Base-by-base conservation (phyloP, 192 early-diverging fungal species). In the Linnemannia elongata region DNA sequence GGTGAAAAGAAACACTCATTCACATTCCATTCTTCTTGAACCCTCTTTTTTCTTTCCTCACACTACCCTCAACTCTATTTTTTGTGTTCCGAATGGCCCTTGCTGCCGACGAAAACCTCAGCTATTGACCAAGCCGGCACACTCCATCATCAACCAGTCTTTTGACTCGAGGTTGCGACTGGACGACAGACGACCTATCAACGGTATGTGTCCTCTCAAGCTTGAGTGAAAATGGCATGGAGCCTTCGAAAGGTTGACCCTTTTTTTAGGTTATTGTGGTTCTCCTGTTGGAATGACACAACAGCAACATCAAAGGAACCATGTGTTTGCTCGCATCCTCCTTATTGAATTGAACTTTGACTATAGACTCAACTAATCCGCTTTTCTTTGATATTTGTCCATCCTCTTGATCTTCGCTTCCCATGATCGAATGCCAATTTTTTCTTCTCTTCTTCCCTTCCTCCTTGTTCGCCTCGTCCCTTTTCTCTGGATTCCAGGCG, bases 121-220 rank as follows among this genome's bases (percentile, higher is more conserved):
- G 91, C 86, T 96, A 57, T 84, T 96, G 13, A 95, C 94, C 13
- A 93, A 93, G 73, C 95, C 95, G 3, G 92, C 92, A 24, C 94
- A 95, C 72, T 96, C 95, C 22, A 96, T 96, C 49, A 95, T 96
- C 41, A 94, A 94, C 83, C 95, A 96, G 84, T 94, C 93, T 75
- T 93, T 94, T 83, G 93, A 94, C 79, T 93, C 92, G 79, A 91
- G 92, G 80, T 83, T 94, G 44, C 92, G 92, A 30, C 68, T 96
- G 2, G 94, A 96, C 85, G 55, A 80, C 55, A 75, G 90, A 71
- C 82, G 92, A 72, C 90, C 91, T 2, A 89, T 95, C 83, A 96
- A 95, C 89, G 95, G 92, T 92, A 92, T 77, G 57, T 38, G 3
- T n/a, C 38, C 6, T 39, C 38, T 39, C 6, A 4, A 3, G 0